A percentile compares a stretch with the other conserved stretches of the same genome.
Evolutionary conservation across 805 yeast species (phyloP).

Genomic region (Sungouiella blattae): DNA sequence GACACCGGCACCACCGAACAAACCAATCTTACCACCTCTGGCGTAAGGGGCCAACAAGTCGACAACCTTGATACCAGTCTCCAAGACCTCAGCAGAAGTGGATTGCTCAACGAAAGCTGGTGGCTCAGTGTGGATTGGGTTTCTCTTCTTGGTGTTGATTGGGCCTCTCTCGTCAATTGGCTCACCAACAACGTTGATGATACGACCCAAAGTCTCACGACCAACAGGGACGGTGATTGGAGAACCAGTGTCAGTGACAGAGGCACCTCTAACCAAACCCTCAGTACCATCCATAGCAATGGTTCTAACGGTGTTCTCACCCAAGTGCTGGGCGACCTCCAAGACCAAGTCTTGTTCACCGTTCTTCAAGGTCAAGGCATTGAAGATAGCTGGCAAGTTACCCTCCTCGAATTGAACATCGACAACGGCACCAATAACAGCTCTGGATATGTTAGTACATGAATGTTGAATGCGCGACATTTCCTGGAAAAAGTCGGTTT

Average conservation of each 20-base stretch:
- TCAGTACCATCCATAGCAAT: slow-evolving; percentile 99
- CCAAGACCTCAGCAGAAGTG: slow-evolving; percentile 95
- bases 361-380: slow-evolving; percentile 88
- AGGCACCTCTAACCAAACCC: slow-evolving; percentile 97
- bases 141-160: slow-evolving; percentile 83
- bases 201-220: slow-evolving; percentile 98
- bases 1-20: slow-evolving; percentile 99
- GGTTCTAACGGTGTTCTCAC: slow-evolving; percentile 99
- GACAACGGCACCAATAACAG: slow-evolving; percentile 99
- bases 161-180: slow-evolving; percentile 99
- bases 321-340: slow-evolving; percentile 99
- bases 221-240: slow-evolving; percentile 99
- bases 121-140: slow-evolving; percentile 99
- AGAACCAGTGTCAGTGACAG: slow-evolving; percentile 91
- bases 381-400: slow-evolving; percentile 93
- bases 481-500: slow-evolving; percentile 1
- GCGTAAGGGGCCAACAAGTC: slow-evolving; percentile 99
- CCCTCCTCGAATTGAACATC: slow-evolving; percentile 98
- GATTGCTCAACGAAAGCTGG: slow-evolving; percentile 96
- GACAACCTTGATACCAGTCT: slow-evolving; percentile 99
- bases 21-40: slow-evolving; percentile 99
- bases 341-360: slow-evolving; percentile 79
- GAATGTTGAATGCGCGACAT: slow-evolving; percentile 1
- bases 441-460: slow-evolving; percentile 52
- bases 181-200: slow-evolving; percentile 97